phyloP scores from a whole-genome alignment of 805 yeast species.

The Lipomyces sp. region DNA sequence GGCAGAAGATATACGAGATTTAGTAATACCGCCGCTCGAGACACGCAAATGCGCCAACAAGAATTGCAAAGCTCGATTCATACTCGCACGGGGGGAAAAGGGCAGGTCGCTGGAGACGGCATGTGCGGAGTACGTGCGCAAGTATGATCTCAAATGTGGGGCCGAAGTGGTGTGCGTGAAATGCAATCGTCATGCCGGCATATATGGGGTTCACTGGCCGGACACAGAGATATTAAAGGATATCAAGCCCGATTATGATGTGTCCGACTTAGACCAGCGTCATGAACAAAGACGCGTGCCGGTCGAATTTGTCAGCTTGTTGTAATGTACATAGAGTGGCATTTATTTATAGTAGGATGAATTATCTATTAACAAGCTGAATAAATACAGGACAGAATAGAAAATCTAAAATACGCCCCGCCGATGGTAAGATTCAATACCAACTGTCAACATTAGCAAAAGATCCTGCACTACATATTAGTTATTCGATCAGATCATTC shows the following conservation, averaged over 20 bases:
- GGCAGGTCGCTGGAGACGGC: conserved; percentile 8
- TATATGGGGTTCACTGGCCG: conserved; percentile 44
- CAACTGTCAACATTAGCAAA: background rate
- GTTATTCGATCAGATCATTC: background rate
- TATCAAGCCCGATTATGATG: conserved; percentile 14
- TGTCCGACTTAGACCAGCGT: conserved; percentile 4
- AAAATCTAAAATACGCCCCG: background rate
- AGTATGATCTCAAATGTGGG: background rate
- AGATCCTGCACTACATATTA: background rate
- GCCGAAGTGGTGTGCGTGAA: conserved; percentile 39
- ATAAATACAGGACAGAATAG: background rate
- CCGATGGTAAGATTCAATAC: background rate
- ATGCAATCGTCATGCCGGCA: conserved; percentile 44
- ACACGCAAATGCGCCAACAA: conserved; percentile 20
- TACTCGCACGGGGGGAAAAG: conserved; percentile 9
- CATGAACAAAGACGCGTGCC: background rate
- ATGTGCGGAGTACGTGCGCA: conserved; percentile 18
- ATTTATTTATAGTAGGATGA: background rate
- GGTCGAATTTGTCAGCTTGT: background rate
- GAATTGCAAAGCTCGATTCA: conserved; percentile 15
- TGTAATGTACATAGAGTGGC: background rate
- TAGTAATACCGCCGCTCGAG: conserved; percentile 14
- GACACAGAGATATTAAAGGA: conserved; percentile 11
- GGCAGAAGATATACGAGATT: background rate
- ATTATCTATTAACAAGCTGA: background rate